These are phyloP conservation scores for Aegilops umbellulata DNA, from an alignment of 176 grass and related monocot genomes.

Conservation along the genomic window DNA sequence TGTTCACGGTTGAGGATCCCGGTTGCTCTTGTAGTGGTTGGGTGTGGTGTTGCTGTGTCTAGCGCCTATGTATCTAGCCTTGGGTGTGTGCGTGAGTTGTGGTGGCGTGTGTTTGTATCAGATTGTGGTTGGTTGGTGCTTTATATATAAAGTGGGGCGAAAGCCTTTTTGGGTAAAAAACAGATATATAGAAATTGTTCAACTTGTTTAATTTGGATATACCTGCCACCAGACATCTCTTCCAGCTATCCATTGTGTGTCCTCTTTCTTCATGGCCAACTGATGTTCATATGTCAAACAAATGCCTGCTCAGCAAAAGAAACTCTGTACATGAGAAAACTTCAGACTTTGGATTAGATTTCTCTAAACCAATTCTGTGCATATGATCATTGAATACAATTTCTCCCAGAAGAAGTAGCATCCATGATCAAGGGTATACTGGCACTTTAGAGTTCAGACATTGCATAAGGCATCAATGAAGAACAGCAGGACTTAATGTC, in stretches of 20 bases:
- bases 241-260: slow-evolving; percentile 63
- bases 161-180: no score
- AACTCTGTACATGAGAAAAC: neutral
- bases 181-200: neutral
- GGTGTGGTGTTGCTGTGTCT: no score
- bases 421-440: neutral
- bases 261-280: slow-evolving; percentile 73
- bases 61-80: no score
- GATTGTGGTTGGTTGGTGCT: no score
- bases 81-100: no score
- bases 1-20: no score
- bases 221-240: slow-evolving; percentile 99
- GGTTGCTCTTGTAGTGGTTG: no score
- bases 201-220: slow-evolving; percentile 13
- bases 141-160: no score
- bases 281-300: slow-evolving; percentile 89
- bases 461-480: neutral
- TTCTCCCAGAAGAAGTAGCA: neutral
- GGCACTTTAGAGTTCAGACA: neutral
- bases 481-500: neutral
- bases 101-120: no score
- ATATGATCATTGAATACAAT: neutral
- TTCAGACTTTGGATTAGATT: neutral
- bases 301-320: slow-evolving; percentile 45
- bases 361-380: neutral